phyloP scores from a whole-genome alignment of 257 asterid genomes.

The Schizonepeta tenuifolia region DNA sequence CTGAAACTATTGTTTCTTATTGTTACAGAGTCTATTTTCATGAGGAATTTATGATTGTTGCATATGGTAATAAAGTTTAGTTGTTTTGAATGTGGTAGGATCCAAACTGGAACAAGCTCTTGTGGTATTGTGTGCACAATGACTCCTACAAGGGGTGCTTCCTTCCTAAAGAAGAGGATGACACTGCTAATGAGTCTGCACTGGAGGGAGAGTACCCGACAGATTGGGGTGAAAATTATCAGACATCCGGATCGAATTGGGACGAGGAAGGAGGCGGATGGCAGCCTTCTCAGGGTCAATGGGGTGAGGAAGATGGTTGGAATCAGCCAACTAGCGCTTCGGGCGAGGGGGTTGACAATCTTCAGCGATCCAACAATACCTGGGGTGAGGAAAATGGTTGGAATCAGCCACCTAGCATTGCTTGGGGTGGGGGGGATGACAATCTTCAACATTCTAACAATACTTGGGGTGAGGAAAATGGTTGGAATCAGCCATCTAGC shows the following conservation, averaged over 20 bases:
- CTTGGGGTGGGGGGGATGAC: conserved; percentile 14
- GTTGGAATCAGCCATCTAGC: conserved; percentile 26
- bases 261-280: conserved; percentile 33
- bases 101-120: conserved; percentile 70
- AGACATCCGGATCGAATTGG: conserved; percentile 38
- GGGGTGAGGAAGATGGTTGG: conserved; percentile 10
- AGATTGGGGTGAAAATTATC: conserved; percentile 28
- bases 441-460: conserved; percentile 27
- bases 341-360: conserved; percentile 1
- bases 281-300: conserved; percentile 25
- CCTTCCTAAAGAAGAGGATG: conserved; percentile 62
- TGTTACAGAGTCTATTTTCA: neutral
- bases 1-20: neutral
- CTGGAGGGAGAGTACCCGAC: conserved; percentile 28
- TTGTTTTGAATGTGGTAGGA: conserved; percentile 59
- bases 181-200: conserved; percentile 30
- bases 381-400: conserved; percentile 26
- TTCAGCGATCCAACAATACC: conserved; percentile 27
- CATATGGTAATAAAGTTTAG: conserved; percentile 23
- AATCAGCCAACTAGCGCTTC: neutral
- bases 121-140: conserved; percentile 89
- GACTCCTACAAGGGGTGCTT: conserved; percentile 85
- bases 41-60: neutral
- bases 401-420: conserved; percentile 26
- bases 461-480: conserved; percentile 26